Conservation (phyloP, 768 basidiomycete species). For the Dioszegia hungarica region DNA sequence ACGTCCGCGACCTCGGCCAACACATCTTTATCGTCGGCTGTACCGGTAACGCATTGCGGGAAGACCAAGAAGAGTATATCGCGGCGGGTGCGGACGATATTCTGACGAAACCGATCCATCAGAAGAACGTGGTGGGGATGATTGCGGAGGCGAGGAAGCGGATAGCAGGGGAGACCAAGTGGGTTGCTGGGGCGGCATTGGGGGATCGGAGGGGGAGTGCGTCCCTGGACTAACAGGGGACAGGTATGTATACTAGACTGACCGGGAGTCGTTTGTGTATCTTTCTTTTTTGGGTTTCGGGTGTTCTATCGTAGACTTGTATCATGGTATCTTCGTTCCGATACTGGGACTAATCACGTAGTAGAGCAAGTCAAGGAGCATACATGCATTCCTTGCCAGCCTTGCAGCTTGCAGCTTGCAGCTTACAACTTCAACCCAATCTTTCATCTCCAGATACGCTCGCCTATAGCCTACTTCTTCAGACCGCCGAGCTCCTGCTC, state of each 20-base stretch:
- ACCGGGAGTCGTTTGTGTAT: too few species aligned
- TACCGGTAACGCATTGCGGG: constrained; percentile 47
- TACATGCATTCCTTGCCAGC: too few species aligned
- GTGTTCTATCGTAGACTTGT: too few species aligned
- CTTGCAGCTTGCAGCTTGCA: too few species aligned
- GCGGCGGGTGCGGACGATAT: constrained; percentile 46
- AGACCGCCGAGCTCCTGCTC: constrained; percentile 24
- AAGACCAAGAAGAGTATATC: constrained; percentile 47
- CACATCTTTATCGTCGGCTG: constrained; percentile 45
- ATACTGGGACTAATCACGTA: too few species aligned
- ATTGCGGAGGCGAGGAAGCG: constrained; percentile 40
- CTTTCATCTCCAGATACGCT: neutral
- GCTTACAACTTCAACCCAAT: too few species aligned
- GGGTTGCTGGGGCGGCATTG: neutral
- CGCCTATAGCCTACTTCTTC: neutral
- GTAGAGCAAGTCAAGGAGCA: too few species aligned
- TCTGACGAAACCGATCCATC: constrained; percentile 46
- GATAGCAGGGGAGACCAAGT: constrained; percentile 35
- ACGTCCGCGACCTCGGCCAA: constrained; percentile 41
- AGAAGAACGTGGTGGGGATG: constrained; percentile 35
- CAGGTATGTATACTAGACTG: neutral
- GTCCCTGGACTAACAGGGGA: neutral
- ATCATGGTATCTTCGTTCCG: neutral
- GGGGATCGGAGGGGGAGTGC: neutral
- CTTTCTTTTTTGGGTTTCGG: too few species aligned